Percentiles rank a stretch among this genome's conserved stretches.
These are phyloP conservation scores for Zygnema circumcarinatum DNA, from an alignment of 139 green algal genomes.

Conservation along the genomic window DNA sequence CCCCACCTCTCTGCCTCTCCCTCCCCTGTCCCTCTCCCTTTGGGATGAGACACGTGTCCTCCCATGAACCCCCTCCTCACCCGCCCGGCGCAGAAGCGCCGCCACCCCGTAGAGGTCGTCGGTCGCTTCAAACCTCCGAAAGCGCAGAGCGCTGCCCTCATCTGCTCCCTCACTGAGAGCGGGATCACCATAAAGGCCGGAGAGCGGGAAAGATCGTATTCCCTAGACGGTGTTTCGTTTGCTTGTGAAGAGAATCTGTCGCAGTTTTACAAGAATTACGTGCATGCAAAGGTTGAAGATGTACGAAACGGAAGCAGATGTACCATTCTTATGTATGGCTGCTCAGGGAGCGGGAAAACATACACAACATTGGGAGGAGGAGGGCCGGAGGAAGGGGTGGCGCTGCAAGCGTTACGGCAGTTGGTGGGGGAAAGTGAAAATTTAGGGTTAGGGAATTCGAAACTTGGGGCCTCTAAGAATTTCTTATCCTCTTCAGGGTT, in stretches of 20 bases:
- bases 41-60: background rate
- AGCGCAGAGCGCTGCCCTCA: background rate
- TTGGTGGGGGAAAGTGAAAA: background rate
- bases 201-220: background rate
- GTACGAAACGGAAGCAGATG: background rate
- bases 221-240: slow-evolving; percentile 8
- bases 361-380: background rate
- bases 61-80: background rate
- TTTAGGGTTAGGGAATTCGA: no score
- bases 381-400: background rate
- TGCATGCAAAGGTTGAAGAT: background rate
- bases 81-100: background rate
- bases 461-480: no score
- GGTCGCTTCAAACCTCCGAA: background rate
- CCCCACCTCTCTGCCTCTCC: background rate
- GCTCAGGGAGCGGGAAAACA: slow-evolving; percentile 3
- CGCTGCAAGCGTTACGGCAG: background rate
- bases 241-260: background rate
- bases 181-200: background rate
- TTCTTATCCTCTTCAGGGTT: no score
- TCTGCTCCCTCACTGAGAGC: background rate
- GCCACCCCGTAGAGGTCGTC: background rate
- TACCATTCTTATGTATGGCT: slow-evolving; percentile 17
- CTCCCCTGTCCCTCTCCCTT: background rate
- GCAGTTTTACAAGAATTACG: background rate